phyloP scores from a whole-genome alignment of 2,329 filamentous ascomycete species.

The Ciborinia camelliae region DNA sequence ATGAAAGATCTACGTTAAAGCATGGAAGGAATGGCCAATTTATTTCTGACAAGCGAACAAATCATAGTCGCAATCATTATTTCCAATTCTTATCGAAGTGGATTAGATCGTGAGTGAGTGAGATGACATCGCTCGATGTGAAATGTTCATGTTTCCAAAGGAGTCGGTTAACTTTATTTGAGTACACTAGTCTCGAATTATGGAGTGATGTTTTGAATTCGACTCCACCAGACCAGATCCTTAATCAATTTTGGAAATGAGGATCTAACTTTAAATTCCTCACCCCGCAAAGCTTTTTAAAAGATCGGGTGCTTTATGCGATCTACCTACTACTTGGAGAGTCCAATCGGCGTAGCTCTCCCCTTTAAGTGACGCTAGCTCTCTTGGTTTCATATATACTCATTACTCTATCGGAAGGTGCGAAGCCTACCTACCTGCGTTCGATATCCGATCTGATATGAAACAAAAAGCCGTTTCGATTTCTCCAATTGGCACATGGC shows the following conservation, averaged over 20 bases:
- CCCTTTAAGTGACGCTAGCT: not conserved
- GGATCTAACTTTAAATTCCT: not conserved
- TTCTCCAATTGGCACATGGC: not conserved
- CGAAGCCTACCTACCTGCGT: not conserved
- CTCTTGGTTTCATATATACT: not conserved
- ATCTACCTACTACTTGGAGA: not conserved
- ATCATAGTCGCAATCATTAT: not conserved
- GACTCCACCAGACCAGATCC: slow-evolving; percentile 3
- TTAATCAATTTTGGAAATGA: slow-evolving; percentile 12
- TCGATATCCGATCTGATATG: not conserved
- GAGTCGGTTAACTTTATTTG: slow-evolving; percentile 2
- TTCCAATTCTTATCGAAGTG: not conserved
- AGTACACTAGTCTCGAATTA: not conserved
- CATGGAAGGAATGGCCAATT: not conserved
- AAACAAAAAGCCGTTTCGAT: slow-evolving; percentile 1
- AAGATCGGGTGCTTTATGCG: not conserved
- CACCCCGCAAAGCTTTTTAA: slow-evolving; percentile 2
- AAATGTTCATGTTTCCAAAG: slow-evolving; percentile 8
- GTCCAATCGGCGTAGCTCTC: not conserved
- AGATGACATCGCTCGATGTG: slow-evolving; percentile 14
- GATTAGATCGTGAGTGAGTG: not conserved
- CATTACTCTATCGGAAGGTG: not conserved
- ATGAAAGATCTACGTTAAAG: slow-evolving; percentile 1
- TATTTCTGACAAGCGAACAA: slow-evolving; percentile 1
- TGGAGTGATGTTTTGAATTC: not conserved